Conservation (phyloP, 1,284 basidiomycete species). For the Irpex sp. region DNA sequence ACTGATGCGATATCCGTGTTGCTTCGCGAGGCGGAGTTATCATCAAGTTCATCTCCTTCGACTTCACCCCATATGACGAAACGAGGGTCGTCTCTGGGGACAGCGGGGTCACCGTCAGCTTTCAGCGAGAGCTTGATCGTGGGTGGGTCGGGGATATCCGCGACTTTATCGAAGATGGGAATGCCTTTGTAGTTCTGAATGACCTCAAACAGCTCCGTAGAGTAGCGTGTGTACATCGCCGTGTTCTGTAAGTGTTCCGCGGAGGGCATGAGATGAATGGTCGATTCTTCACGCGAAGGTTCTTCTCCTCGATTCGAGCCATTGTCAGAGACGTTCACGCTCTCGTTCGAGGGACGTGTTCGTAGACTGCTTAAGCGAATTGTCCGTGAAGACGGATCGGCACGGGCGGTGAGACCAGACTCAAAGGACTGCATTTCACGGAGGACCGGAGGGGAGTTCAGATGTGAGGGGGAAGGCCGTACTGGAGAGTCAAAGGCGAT, state of each 20-base stretch:
- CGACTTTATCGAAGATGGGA: slow-evolving; percentile 57
- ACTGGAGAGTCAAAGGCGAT: slow-evolving; percentile 60
- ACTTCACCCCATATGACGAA: slow-evolving; percentile 87
- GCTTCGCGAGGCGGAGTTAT: slow-evolving; percentile 44
- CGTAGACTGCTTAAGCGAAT: slow-evolving; percentile 18
- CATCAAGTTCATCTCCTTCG: slow-evolving; percentile 37
- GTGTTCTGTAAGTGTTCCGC: slow-evolving; percentile 23
- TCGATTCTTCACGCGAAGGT: background rate
- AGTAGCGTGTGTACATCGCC: slow-evolving; percentile 60
- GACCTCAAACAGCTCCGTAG: slow-evolving; percentile 74
- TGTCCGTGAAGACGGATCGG: slow-evolving; percentile 22
- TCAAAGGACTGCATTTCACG: slow-evolving; percentile 83
- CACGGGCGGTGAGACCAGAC: slow-evolving; percentile 69
- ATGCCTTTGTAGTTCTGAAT: slow-evolving; percentile 78
- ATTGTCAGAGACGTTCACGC: slow-evolving; percentile 6
- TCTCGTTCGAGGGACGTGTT: slow-evolving; percentile 18
- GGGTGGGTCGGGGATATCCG: slow-evolving; percentile 42
- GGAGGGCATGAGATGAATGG: slow-evolving; percentile 2
- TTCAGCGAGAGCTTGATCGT: slow-evolving; percentile 66
- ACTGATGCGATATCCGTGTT: slow-evolving; percentile 41
- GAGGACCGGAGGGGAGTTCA: slow-evolving; percentile 44
- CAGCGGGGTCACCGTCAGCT: slow-evolving; percentile 53
- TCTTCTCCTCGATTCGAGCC: background rate
- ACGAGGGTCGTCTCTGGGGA: slow-evolving; percentile 78
- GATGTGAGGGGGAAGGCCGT: slow-evolving; percentile 35